A percentile compares a stretch with the other conserved stretches of the same genome.
Conservation (phyloP, 2,329 filamentous ascomycete species). For the Colletotrichum zoysiae region DNA sequence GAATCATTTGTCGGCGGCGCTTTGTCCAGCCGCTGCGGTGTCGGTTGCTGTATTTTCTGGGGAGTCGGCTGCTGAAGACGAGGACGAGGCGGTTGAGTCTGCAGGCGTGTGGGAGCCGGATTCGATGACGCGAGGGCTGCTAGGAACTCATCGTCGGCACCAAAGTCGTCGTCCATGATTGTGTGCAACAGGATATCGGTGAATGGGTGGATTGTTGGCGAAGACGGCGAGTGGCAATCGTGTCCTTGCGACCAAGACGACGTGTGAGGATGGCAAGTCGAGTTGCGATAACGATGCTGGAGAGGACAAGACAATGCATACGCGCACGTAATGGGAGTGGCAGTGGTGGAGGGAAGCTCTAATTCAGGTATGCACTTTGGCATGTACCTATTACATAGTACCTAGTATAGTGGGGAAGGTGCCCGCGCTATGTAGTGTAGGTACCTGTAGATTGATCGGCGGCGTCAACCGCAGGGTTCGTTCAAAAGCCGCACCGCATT, state of each 20-base stretch:
- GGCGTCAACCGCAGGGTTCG: not conserved
- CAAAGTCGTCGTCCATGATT: constrained; percentile 67
- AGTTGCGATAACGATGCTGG: not conserved
- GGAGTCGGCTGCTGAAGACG: constrained; percentile 55
- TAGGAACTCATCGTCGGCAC: constrained; percentile 68
- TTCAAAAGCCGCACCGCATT: not conserved
- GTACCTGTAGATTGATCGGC: not conserved
- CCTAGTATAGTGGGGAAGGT: not conserved
- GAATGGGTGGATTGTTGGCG: not conserved
- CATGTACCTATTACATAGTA: not conserved
- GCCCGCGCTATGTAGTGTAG: not conserved
- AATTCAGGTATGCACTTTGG: not conserved
- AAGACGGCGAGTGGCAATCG: not conserved
- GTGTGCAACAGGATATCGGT: not conserved
- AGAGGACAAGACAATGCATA: not conserved
- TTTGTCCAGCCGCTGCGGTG: constrained; percentile 68
- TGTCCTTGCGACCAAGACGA: not conserved
- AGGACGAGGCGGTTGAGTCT: constrained; percentile 41
- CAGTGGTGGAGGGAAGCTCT: not conserved
- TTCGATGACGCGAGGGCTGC: constrained; percentile 67
- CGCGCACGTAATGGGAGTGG: not conserved
- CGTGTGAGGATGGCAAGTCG: not conserved
- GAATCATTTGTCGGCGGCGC: constrained; percentile 56
- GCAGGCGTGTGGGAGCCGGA: constrained; percentile 46
- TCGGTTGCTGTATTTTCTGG: constrained; percentile 58